Evolutionary conservation across 2,329 filamentous ascomycete genomes (phyloP).

Genomic region (Trichoderma guizhouense): DNA sequence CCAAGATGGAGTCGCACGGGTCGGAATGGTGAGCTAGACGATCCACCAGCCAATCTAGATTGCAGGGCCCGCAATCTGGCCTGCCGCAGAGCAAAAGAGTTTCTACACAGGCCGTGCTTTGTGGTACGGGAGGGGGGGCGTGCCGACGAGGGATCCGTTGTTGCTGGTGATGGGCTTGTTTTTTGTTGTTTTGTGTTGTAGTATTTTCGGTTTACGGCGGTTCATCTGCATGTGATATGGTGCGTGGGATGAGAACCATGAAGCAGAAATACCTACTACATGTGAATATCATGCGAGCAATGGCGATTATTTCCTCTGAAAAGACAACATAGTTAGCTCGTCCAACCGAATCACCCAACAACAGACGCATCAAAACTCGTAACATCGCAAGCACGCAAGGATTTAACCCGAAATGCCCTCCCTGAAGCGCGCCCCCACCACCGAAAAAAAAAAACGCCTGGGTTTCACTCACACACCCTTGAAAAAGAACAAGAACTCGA

Average conservation of each 20-base stretch:
- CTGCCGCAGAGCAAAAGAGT: not conserved
- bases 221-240: not conserved
- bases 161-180: not conserved
- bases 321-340: not conserved
- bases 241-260: not conserved
- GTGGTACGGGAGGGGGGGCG: not conserved
- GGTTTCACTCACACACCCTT: not conserved
- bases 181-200: not conserved
- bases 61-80: slow-evolving; percentile 4
- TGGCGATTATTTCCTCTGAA: not conserved
- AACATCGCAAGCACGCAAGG: not conserved
- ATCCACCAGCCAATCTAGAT: slow-evolving; percentile 7
- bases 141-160: not conserved
- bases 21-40: not conserved
- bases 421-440: not conserved
- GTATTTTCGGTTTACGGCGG: not conserved
- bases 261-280: not conserved
- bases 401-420: not conserved
- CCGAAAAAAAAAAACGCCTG: not conserved
- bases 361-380: not conserved
- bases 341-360: not conserved
- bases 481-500: not conserved
- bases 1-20: not conserved
- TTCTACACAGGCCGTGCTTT: not conserved
- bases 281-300: not conserved